A percentile compares a stretch with the other conserved stretches of the same genome.
Conservation (phyloP, 2,329 filamentous ascomycete species). For the Scytalidium sp. region DNA sequence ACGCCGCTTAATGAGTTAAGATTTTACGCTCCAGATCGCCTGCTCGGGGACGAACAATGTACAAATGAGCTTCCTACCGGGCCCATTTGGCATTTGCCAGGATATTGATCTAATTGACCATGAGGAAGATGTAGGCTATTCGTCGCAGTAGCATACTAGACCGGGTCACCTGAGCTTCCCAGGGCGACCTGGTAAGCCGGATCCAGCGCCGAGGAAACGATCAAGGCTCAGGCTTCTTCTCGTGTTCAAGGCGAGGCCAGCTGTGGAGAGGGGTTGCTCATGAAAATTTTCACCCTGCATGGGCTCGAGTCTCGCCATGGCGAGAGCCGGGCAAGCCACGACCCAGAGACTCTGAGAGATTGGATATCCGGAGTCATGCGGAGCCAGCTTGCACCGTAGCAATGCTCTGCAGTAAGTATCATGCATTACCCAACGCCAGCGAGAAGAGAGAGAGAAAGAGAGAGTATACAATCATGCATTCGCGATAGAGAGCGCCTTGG, state of each 20-base stretch:
- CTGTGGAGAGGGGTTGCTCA: not conserved
- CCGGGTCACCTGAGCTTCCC: too few relatives aligned
- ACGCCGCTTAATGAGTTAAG: too few relatives aligned
- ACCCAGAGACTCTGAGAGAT: not conserved
- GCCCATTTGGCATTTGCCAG: too few relatives aligned
- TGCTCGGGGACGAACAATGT: too few relatives aligned
- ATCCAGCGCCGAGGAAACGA: not conserved
- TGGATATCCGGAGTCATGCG: not conserved
- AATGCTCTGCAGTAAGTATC: not conserved
- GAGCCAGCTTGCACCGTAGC: not conserved
- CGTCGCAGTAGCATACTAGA: too few relatives aligned
- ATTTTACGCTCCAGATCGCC: too few relatives aligned
- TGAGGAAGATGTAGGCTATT: too few relatives aligned
- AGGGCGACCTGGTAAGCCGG: not conserved
- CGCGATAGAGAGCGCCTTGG: not conserved
- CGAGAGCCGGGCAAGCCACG: not conserved
- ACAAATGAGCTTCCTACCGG: too few relatives aligned
- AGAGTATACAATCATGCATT: too few relatives aligned
- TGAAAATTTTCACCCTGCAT: not conserved
- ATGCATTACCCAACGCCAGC: too few relatives aligned
- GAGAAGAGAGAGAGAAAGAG: too few relatives aligned
- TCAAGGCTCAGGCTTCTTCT: not conserved
- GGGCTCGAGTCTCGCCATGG: not conserved
- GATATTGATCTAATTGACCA: too few relatives aligned
- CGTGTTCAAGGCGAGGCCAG: not conserved